Base-by-base conservation (phyloP, 768 basidiomycete genomes). In the Ramaria sp. region DNA sequence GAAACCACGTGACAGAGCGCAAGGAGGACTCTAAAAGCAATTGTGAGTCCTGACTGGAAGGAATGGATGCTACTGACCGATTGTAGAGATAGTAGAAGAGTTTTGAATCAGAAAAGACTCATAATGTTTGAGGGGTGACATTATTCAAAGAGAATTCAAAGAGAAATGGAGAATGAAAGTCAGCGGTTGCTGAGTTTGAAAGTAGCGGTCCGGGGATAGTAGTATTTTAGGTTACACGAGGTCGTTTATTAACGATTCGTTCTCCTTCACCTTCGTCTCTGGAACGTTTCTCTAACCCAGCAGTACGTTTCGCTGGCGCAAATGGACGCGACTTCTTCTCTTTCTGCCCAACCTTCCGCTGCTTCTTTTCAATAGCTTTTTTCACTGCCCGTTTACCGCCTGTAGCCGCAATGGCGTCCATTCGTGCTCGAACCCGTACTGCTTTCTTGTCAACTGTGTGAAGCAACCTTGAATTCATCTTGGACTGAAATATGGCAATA, bases 1-100 rank as follows among this genome's bases (percentile, higher is more conserved):
- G 71, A 62, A 98, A 83, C 93, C 94, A 98, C 44, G 92, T 93
- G 56, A 97, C 70, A 37, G 91, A 93, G 59, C 91, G 76, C 59
- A 98, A 69, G 25, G 86, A 82, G 16, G 87, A 90, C 68, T 98
- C 95, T 61, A 97, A 18, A 16, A 36, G 34, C 15, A 53, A 42
- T n/a, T 30, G 39, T 30, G 64, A 13, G 63, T 63, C 37, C 61
- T 61, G 15, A 75, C 65, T 1, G 67, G 61, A 1, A 61, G 55
- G 13, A 13, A 25, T 2, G 28, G 13, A 25, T 20, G 10, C 22
- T 37, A 45, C 53, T 28, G n/a, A 55, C 53, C 53, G n/a, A 55
- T 70, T n/a, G 83, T 79, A 18, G 86, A 83, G 49, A 97, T 88
- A 20, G 88, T 82, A 1, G 84, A 81, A 22, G 88, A 82, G 69